Evolutionary conservation across 2,329 filamentous ascomycete genomes (phyloP), one percentile per base, ranked within the genome.

Genomic region (Diaporthe destruens): DNA sequence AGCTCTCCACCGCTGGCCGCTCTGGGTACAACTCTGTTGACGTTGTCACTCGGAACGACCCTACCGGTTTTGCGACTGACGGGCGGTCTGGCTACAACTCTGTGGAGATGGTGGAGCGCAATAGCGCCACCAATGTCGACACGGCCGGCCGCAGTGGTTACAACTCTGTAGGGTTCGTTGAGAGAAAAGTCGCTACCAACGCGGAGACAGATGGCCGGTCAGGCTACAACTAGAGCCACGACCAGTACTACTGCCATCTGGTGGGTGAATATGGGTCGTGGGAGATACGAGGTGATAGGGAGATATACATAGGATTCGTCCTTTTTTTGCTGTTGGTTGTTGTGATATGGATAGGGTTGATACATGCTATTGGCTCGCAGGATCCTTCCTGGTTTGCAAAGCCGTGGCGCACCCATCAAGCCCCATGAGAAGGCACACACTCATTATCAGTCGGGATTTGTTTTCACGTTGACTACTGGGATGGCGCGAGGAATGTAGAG

Each of bases 21-120:
- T 56, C 65, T 11, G 66, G 39, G 20, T 69, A 57, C 42, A 57
- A 69, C 25, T 69, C 66, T 18, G n/a, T 69, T 25, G 66, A 56
- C 4, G 7, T 49, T 20, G 8, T 20, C 2, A 20, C 23, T 5
- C 20, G 53, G 6, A 11, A 9, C 16, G 25, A 6, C 16, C 20
- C 44, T 20, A 44, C 32, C 5, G 49, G 14, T 25, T 34, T 34
- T 6, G 23, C 53, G 14, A 42, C 49, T 9, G 49, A 54, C 36
- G 63, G 47, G 1, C 20, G 63, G 14, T 56, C 65, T 11, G 66
- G 39, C 20, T 69, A 57, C 42, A 68, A 55, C 14, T 57, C 55
- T 18, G 29, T 57, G 12, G 12, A 16, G 12, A 16, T 42, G 3
- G n/a, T 20, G 18, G 54, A n/a, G 32, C 54, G 54, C 11, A n/a